Evolutionary conservation across 352 stramenopile species (phyloP), one percentile per base, ranked within the genome.

Genomic region (Pythium oligandrum): DNA sequence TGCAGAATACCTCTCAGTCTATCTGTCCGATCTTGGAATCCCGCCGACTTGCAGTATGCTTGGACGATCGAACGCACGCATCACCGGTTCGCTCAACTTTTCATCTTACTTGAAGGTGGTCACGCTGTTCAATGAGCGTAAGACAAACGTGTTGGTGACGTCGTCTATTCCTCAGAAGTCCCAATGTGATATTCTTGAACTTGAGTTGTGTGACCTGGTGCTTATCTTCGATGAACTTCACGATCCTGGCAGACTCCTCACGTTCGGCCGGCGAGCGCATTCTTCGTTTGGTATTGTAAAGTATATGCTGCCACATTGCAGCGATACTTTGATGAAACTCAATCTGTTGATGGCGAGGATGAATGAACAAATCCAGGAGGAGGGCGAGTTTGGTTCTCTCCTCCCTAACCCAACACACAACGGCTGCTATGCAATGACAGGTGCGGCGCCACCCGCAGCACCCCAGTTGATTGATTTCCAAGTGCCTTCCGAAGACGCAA

Each of bases 11-110:
- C 59, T 95, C 39, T 81, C 80, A 6, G 66, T 70, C 33, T 64
- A 48, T 6, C 63, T 92, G 0, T 37, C 36, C 6, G 59, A 78
- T 35, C 36, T 90, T 2, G 43, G 46, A 0, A 52, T 87, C 4
- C 78, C 84, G 3, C 72, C 78, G 6, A 75, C 69, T 11, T 90
- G 80, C 46, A 88, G 77, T 53, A 90, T 95, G 82, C 63, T 88
- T 43, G 84, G 84, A 11, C 79, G 67, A 31, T 84, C 68, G 42
- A 75, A 83, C 40, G 84, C 82, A 6, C 79, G 79, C 10, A 70
- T 93, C 33, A 75, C 71, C 3, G 72, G 78, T 1, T 57, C 67
- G 4, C 48, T 88, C 12, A 67, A 70, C 8, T 90, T 85, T 47
- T 90, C 82, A 0, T 85, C 82, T 12, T 85, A 79, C 44, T 36